Evolutionary conservation across 257 asterid genomes (phyloP).

Genomic region (Cruciata laevipes): DNA sequence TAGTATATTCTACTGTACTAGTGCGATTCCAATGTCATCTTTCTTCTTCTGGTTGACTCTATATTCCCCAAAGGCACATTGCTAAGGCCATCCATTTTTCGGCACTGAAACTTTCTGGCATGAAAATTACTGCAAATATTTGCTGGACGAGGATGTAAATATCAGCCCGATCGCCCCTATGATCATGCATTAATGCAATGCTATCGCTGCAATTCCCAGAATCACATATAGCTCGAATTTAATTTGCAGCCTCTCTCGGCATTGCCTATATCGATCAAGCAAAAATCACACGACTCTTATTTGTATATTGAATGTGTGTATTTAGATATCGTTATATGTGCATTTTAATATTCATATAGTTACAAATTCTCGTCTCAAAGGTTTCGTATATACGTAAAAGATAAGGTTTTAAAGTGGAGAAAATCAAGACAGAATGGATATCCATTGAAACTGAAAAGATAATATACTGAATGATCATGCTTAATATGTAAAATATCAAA

Average conservation of each 20-base stretch:
- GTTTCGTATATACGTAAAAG: too few species aligned
- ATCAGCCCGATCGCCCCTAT: conserved; percentile 23
- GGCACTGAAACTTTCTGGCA: conserved; percentile 27
- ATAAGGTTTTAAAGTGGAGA: too few species aligned
- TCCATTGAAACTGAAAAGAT: too few species aligned
- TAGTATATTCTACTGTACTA: too few species aligned
- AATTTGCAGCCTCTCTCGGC: conserved; percentile 25
- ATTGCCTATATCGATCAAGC: conserved; percentile 18
- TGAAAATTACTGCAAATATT: conserved; percentile 23
- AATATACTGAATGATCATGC: too few species aligned
- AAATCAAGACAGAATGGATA: too few species aligned
- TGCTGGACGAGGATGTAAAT: conserved; percentile 28
- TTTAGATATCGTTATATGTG: too few species aligned
- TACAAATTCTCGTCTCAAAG: too few species aligned
- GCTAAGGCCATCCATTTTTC: conserved; percentile 31
- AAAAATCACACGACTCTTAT: too few species aligned
- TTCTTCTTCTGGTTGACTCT: conserved; percentile 3
- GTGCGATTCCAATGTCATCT: background rate
- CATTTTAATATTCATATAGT: too few species aligned
- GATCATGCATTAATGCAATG: conserved; percentile 19
- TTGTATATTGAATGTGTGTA: too few species aligned
- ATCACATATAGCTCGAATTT: conserved; percentile 23
- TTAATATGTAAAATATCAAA: too few species aligned
- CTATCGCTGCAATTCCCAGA: conserved; percentile 17
- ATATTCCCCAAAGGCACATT: conserved; percentile 33